These are phyloP conservation scores for Hyaloscypha finlandica DNA, from an alignment of 495 filamentous ascomycete genomes.

Conservation along the genomic window DNA sequence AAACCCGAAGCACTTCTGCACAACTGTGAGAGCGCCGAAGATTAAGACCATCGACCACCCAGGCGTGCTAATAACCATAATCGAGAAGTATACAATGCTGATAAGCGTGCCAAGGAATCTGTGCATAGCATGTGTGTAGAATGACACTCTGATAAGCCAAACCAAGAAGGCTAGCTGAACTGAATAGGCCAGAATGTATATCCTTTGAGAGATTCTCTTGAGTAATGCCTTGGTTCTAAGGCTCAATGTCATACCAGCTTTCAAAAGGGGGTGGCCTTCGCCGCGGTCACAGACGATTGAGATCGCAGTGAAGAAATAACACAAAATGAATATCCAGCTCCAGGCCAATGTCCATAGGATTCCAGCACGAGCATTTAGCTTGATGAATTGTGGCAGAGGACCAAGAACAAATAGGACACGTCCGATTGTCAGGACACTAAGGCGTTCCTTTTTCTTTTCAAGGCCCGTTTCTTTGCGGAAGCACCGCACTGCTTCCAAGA, in stretches of 20 bases:
- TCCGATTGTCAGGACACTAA: not conserved
- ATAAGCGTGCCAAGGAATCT: not conserved
- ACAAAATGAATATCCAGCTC: not conserved
- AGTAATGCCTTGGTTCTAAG: not conserved
- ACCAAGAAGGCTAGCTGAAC: not conserved
- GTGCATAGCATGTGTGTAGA: not conserved
- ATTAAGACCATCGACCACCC: too few relatives aligned
- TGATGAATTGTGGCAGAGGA: not conserved
- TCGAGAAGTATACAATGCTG: too few relatives aligned
- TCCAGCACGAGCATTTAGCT: not conserved
- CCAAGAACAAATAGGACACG: slow-evolving; percentile 3
- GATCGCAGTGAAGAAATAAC: not conserved
- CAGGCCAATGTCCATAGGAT: not conserved
- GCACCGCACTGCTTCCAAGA: not conserved
- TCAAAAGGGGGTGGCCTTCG: not conserved
- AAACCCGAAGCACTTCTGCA: too few relatives aligned
- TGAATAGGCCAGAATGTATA: not conserved
- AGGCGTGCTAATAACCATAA: too few relatives aligned
- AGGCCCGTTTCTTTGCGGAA: slow-evolving; percentile 1
- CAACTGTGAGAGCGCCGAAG: too few relatives aligned
- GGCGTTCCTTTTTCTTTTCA: not conserved
- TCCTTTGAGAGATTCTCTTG: not conserved
- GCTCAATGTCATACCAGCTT: not conserved
- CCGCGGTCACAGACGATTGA: not conserved
- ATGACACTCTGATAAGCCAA: not conserved